Conservation (phyloP, 2,329 filamentous ascomycete species). For the Neofusicoccum sp. region DNA sequence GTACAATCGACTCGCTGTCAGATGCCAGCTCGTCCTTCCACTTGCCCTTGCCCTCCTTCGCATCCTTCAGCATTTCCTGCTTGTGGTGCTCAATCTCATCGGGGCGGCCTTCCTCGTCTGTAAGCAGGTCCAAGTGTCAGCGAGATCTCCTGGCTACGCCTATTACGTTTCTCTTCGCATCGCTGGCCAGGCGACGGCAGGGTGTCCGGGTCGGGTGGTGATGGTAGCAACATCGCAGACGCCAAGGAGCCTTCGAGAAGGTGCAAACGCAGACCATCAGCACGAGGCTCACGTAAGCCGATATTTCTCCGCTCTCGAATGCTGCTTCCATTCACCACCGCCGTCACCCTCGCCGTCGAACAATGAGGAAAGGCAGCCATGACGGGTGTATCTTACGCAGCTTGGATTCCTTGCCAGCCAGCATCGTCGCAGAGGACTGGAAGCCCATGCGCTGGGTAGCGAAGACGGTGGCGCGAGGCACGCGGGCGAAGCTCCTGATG, state of each 20-base stretch:
- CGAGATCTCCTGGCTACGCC: no score
- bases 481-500: slow-evolving; percentile 30
- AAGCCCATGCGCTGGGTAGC: slow-evolving; percentile 36
- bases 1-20: slow-evolving; percentile 31
- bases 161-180: no score
- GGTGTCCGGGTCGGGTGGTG: no score
- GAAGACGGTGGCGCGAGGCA: slow-evolving; percentile 29
- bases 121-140: not conserved
- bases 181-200: no score
- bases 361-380: not conserved
- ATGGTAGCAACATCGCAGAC: no score
- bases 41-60: slow-evolving; percentile 41
- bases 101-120: slow-evolving; percentile 36
- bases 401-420: slow-evolving; percentile 44
- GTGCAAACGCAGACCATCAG: no score
- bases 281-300: no score
- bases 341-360: not conserved
- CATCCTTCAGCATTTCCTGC: slow-evolving; percentile 45
- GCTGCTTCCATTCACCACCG: not conserved
- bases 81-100: slow-evolving; percentile 44
- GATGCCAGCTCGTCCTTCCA: slow-evolving; percentile 46
- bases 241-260: no score
- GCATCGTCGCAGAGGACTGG: slow-evolving; percentile 35
- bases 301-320: not conserved
- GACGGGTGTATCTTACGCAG: slow-evolving; percentile 37